Conservation (phyloP, 345 rosid species). For the Eucalyptus sideroxylon region DNA sequence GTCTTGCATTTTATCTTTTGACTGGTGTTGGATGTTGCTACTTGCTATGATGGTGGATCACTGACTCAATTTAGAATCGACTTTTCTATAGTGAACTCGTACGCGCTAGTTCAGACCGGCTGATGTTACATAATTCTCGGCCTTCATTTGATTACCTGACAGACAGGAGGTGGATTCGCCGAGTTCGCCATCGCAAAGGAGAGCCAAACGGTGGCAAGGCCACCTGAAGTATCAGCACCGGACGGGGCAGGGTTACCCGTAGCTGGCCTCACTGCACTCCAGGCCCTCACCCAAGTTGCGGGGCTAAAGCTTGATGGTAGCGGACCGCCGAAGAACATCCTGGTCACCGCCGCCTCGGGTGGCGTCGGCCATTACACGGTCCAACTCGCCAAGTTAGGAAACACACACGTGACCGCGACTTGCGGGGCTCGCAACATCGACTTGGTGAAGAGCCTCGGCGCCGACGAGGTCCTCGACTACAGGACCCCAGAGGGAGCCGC, state of each 20-base stretch:
- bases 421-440: conserved; percentile 72
- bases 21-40: background rate
- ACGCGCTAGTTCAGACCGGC: background rate
- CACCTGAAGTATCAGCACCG: conserved; percentile 56
- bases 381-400: conserved; percentile 65
- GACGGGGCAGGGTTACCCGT: conserved; percentile 53
- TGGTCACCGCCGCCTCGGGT: conserved; percentile 72
- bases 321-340: conserved; percentile 37
- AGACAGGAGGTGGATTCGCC: conserved; percentile 49
- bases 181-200: conserved; percentile 56
- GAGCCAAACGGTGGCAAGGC: conserved; percentile 38
- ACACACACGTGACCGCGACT: conserved; percentile 73
- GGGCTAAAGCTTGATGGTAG: conserved; percentile 64
- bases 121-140: background rate
- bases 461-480: conserved; percentile 77
- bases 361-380: conserved; percentile 82
- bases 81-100: background rate
- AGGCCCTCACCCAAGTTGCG: conserved; percentile 40
- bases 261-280: conserved; percentile 63
- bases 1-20: background rate
- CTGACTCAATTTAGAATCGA: background rate
- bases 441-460: conserved; percentile 61
- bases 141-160: background rate
- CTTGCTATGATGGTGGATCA: background rate
- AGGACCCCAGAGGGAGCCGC: conserved; percentile 71